Base-by-base conservation (phyloP, 805 yeast species). In the Pichia eremophila region DNA sequence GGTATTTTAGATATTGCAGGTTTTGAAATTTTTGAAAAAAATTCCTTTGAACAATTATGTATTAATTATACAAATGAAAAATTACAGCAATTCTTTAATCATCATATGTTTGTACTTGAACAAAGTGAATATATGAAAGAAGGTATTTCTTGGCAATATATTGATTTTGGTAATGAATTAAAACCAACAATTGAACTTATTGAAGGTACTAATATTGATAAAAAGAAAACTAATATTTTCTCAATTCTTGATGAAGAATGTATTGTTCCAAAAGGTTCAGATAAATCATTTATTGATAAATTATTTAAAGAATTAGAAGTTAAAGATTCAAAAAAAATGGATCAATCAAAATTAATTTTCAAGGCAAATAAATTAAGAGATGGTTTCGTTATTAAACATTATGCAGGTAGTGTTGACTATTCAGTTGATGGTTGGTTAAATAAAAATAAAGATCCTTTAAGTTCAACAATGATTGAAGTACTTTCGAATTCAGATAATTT, bases 381-480 rank as follows among this genome's bases (percentile, higher is more conserved):
- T 55, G 95, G 95, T 4, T 93, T 93, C 58, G 72, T 86, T 7
- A 71, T 93, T 19, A 81, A 84, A 50, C 99, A 93, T 66, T 93
- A 93, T 66, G 99, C 99, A 25, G 97, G 96, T 10, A 81, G 80
- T 48, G 99, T 93, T n/a, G 96, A 90, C 58, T 93, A 93, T 64
- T 78, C 85, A 34, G 83, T 88, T 22, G 90, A 84, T 18, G 91
- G 90, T 32, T 93, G 99, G 99, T 68, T 93, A 27, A 87, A 87
- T 52, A 93, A 93, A 66, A 93, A 93, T 62, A 86, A 85, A 55
- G 99, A 93, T 61, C 99, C 98, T 0, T 71, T 93, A 37, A 86
- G 82, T 57, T 95, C 87, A 44, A 78, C 81, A 47, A 72, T 91
- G 11, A 68, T 84, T 41, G 75, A 72, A 37, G 67, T 89, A 35